Evolutionary conservation across 148 eudicot species (phyloP), one percentile per base, ranked within the genome.

Genomic region (Rhododendron molle): DNA sequence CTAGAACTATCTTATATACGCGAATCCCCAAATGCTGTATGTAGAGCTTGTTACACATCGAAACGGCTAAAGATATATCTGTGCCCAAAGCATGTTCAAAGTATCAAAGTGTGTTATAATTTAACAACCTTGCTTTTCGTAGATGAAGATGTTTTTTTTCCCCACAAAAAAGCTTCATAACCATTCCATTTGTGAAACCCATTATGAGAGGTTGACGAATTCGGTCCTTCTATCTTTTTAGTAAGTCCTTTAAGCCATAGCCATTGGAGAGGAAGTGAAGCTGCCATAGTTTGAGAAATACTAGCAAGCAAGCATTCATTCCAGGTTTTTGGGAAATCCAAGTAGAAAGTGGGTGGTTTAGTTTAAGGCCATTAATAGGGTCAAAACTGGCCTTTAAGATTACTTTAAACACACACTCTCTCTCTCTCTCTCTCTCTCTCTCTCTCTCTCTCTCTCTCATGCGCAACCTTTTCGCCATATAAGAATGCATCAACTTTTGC

Each of bases 381-480:
- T 49, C 60, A 79, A 79, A 47, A 47, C 52, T 23, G 60, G 81
- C 38, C 81, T 46, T 44, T 47, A 30, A 79, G 81, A 79, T 15
- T 46, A 52, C 21, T 49, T 79, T 47, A 4, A 47, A 26, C 14
- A 10, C 40, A 10, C 18, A 13, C 26, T 5, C 26, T 32, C 34
- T 32, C 34, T 32, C n/a, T 5, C 78, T 36, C 46, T 74, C 78
- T 16, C 60, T 16, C 60, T 18, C 60, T 18, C 60, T 58, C 56
- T 26, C 47, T 74, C 26, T 40, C 58, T 47, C 47, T 74, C 26
- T 40, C 74, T 69, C 76, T 30, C 38, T 47, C 81, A 78, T 47
- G 81, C 81, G 81, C 56, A 47, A 4, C 81, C 81, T 78, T 79
- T 49, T 79, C 60, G 28, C 60, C 60, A 49, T 46, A 26, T 46